Evolutionary conservation across 345 rosid species (phyloP).

Genomic region (Syzygium aromaticum): DNA sequence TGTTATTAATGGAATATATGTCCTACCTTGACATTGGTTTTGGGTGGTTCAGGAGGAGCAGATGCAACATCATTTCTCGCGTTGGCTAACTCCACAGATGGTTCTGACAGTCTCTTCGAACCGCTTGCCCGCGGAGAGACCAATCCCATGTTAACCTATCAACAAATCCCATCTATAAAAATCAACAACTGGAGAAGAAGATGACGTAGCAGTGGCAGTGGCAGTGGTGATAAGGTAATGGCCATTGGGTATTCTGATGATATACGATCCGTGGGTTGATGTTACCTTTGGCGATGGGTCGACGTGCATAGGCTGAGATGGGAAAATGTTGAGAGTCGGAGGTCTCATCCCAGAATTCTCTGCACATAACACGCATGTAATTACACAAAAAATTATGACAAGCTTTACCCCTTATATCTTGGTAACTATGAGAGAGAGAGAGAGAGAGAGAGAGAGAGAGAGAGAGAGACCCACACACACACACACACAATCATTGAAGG

Average conservation of each 20-base stretch:
- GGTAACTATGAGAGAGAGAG: not conserved
- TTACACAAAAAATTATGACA: not conserved
- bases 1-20: not conserved
- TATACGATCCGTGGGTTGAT: not conserved
- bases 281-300: conserved; percentile 43
- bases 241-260: not conserved
- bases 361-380: conserved; percentile 19
- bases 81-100: conserved; percentile 20
- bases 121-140: conserved; percentile 19
- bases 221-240: not conserved
- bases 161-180: not conserved
- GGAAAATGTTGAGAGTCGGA: conserved; percentile 94
- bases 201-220: not conserved
- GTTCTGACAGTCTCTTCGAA: conserved; percentile 29
- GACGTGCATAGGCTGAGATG: conserved; percentile 93
- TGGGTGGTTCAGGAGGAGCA: conserved; percentile 19
- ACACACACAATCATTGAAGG: not conserved
- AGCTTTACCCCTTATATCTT: not conserved
- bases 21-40: conserved; percentile 23
- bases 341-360: conserved; percentile 79
- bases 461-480: not conserved
- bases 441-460: not conserved
- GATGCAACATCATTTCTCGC: conserved; percentile 13
- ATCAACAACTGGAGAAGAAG: not conserved
- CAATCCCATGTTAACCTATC: conserved; percentile 6